Evolutionary conservation across 1,284 basidiomycete species (phyloP), one percentile per base, ranked within the genome.

Genomic region (Austroboletus novae-zelandiae): DNA sequence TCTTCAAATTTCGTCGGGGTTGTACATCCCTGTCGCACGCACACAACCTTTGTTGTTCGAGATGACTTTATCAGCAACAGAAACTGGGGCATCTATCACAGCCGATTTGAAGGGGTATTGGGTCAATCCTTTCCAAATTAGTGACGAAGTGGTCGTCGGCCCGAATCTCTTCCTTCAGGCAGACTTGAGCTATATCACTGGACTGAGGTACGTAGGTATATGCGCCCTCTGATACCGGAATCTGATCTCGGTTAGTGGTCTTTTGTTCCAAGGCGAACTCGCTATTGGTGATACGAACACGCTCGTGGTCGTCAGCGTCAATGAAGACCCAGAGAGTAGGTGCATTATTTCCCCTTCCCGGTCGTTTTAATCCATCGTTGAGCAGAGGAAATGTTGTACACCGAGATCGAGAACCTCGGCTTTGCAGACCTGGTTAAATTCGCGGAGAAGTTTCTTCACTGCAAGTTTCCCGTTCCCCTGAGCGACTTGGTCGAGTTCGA

Each of bases 401-500:
- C 43, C 23, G 51, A 54, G 35, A 29, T 54, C 35, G 46, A 49
- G 25, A 54, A 54, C 4, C 46, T 54, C 25, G 45, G 43, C 11
- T 49, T 54, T 25, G n/a, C 30, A 5, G 43, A 54, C 27, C 13
- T 54, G 13, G 43, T 54, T 34, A 30, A 43, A 20, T 54, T 54
- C 25, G 51, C 40, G 18, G 46, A 54, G 31, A 54, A 40, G 25
- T 39, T 54, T 4, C 35, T 54, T 5, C 46, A 36, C 9, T 17
- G 45, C n/a, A 23, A 25, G 9, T 35, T 54, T 27, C 43, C 51
- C 13, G 39, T 40, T 9, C 53, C 52, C 8, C 53, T 40, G 11
- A 42, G 40, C 4, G 43, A 54, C 42, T 54, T 54, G 30, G 51
- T 54, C 30, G 42, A 45, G 29, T 54, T 54, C 25, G 10, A 54